Conservation (phyloP, 2,329 filamentous ascomycete genomes). For the Cercospora canescens region DNA sequence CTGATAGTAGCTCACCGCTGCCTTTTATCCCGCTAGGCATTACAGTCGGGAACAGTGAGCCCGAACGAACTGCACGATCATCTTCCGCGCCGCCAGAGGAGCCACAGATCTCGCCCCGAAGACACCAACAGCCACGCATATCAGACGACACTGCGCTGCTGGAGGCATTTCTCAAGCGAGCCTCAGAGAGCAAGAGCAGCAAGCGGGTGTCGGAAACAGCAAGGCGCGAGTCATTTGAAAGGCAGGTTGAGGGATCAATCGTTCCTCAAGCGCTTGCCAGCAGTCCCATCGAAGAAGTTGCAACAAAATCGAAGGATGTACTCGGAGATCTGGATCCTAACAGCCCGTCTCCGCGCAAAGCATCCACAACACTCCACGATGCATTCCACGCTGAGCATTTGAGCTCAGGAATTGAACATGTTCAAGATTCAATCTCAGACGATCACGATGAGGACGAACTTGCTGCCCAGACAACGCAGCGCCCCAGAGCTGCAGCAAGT, state of each 20-base stretch:
- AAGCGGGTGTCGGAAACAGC: slow-evolving; percentile 28
- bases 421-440: slow-evolving; percentile 12
- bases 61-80: slow-evolving; percentile 15
- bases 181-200: slow-evolving; percentile 47
- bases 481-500: slow-evolving; percentile 13
- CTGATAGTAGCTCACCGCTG: slow-evolving; percentile 9
- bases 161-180: slow-evolving; percentile 51
- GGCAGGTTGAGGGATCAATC: slow-evolving; percentile 49
- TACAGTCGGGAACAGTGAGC: background rate
- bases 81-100: slow-evolving; percentile 39
- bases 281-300: slow-evolving; percentile 3
- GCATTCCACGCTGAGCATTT: slow-evolving; percentile 2
- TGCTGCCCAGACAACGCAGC: slow-evolving; percentile 13
- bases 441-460: slow-evolving; percentile 18
- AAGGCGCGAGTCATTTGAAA: slow-evolving; percentile 45
- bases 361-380: background rate
- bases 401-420: background rate
- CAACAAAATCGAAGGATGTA: slow-evolving; percentile 26
- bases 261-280: slow-evolving; percentile 49
- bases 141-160: slow-evolving; percentile 52
- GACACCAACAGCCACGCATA: slow-evolving; percentile 33
- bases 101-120: slow-evolving; percentile 29
- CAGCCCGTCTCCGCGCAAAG: slow-evolving; percentile 43
- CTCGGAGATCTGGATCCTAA: slow-evolving; percentile 51
- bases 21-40: slow-evolving; percentile 12